Conservation (phyloP, 2,329 filamentous ascomycete species). For the Monilinia fructigena region DNA sequence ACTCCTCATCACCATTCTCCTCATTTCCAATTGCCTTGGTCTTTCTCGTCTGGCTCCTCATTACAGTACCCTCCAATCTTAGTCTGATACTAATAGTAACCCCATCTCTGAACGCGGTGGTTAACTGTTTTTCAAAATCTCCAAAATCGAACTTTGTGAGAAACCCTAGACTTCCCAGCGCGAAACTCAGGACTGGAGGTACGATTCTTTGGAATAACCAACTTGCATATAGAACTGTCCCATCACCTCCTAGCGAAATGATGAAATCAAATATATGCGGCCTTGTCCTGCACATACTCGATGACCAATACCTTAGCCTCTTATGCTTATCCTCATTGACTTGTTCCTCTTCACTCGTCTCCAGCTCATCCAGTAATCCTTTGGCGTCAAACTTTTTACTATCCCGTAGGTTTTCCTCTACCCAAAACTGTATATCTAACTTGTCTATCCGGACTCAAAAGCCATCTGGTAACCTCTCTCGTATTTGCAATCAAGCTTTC, state of each 20-base stretch:
- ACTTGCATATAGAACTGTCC: conserved; percentile 93
- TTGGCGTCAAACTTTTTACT: conserved; percentile 71
- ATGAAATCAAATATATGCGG: conserved; percentile 94
- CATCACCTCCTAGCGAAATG: conserved; percentile 87
- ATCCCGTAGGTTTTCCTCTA: conserved; percentile 72
- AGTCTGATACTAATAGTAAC: conserved; percentile 85
- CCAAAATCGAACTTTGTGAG: conserved; percentile 95
- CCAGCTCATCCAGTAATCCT: conserved; percentile 65
- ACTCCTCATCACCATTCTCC: conserved; percentile 44
- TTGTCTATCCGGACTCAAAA: conserved; percentile 68
- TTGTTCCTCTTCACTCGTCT: conserved; percentile 45
- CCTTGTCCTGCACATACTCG: conserved; percentile 70
- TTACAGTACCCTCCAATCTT: conserved; percentile 89
- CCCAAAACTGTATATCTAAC: conserved; percentile 72
- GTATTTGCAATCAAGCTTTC: conserved; percentile 74
- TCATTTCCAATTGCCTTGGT: conserved; percentile 33
- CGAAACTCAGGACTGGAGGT: conserved; percentile 88
- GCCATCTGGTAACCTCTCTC: conserved; percentile 74
- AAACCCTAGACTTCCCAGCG: conserved; percentile 88
- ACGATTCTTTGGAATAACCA: conserved; percentile 97
- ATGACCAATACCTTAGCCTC: conserved; percentile 78
- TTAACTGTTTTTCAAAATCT: conserved; percentile 66
- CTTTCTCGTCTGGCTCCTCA: conserved; percentile 66
- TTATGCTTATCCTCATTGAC: conserved; percentile 37
- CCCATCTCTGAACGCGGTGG: conserved; percentile 72